Conservation (phyloP, 352 stramenopile genomes). For the Globisporangium lucens region DNA sequence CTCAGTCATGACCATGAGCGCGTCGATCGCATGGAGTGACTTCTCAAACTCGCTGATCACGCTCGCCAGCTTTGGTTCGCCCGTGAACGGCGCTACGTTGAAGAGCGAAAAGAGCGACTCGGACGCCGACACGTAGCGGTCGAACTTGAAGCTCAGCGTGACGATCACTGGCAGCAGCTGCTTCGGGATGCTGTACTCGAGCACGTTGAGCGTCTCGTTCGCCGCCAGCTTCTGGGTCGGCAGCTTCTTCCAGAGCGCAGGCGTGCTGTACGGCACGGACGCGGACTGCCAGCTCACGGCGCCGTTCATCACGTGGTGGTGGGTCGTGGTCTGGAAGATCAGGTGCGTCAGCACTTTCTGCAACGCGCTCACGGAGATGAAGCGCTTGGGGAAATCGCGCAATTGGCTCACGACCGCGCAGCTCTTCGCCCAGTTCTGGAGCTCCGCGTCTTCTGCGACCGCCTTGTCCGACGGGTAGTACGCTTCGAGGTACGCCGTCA, state of each 20-base stretch:
- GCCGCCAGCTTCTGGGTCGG: slow-evolving; percentile 27
- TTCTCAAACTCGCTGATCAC: slow-evolving; percentile 25
- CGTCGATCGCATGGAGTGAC: slow-evolving; percentile 28
- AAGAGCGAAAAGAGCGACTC: slow-evolving; percentile 30
- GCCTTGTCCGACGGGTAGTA: background rate
- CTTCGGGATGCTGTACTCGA: slow-evolving; percentile 30
- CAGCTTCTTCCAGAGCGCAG: slow-evolving; percentile 41
- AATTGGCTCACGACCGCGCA: slow-evolving; percentile 26
- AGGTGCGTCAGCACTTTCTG: slow-evolving; percentile 28
- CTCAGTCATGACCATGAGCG: slow-evolving; percentile 25
- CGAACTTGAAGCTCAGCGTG: slow-evolving; percentile 31
- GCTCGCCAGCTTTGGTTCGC: slow-evolving; percentile 22
- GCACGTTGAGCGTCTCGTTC: slow-evolving; percentile 22
- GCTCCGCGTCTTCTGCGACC: slow-evolving; percentile 15
- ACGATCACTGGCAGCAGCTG: slow-evolving; percentile 24
- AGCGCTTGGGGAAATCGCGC: slow-evolving; percentile 25
- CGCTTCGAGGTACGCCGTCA: background rate
- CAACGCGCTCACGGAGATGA: slow-evolving; percentile 8
- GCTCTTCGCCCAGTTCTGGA: slow-evolving; percentile 33
- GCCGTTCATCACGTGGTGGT: slow-evolving; percentile 54
- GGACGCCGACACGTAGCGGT: slow-evolving; percentile 23
- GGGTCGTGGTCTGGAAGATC: slow-evolving; percentile 36
- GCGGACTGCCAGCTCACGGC: slow-evolving; percentile 36
- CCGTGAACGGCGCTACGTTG: slow-evolving; percentile 19
- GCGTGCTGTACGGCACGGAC: slow-evolving; percentile 38